A percentile compares a stretch with the other conserved stretches of the same genome.
phyloP scores from a whole-genome alignment of 2,329 filamentous ascomycete genomes.

The Aureobasidium musti region DNA sequence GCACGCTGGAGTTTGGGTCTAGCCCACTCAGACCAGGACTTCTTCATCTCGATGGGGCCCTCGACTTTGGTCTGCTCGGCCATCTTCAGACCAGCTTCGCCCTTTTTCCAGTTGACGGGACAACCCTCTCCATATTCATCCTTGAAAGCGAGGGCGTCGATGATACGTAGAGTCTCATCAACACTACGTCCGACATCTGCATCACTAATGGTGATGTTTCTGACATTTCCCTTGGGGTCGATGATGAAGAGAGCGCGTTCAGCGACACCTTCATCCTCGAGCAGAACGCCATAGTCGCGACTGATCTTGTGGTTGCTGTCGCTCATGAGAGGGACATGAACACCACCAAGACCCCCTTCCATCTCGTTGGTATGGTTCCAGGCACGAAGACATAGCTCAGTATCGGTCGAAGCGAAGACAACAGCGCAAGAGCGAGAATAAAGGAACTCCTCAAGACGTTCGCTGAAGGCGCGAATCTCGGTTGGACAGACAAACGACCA shows the following conservation, averaged over 20 bases:
- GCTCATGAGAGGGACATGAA: constrained; percentile 63
- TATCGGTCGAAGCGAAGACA: constrained; percentile 64
- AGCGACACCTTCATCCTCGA: constrained; percentile 65
- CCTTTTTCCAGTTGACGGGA: constrained; percentile 41
- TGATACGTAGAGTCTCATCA: constrained; percentile 62
- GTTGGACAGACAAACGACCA: constrained; percentile 69
- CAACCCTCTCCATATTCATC: constrained; percentile 48
- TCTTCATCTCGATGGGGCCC: constrained; percentile 38
- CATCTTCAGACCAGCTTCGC: constrained; percentile 38
- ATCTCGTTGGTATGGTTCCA: constrained; percentile 61
- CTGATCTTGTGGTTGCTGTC: constrained; percentile 64
- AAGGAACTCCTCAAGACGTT: constrained; percentile 60
- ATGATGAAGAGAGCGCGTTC: constrained; percentile 67
- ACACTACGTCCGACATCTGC: constrained; percentile 65
- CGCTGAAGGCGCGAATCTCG: constrained; percentile 66
- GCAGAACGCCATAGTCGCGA: constrained; percentile 63
- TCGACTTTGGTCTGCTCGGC: constrained; percentile 35
- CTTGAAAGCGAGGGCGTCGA: constrained; percentile 54
- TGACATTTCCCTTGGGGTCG: constrained; percentile 61
- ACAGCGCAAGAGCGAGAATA: constrained; percentile 60
- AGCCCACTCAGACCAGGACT: constrained; percentile 40
- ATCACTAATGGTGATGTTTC: constrained; percentile 66
- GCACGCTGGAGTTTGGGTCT: constrained; percentile 39
- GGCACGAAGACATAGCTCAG: constrained; percentile 59
- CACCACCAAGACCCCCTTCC: constrained; percentile 62